Evolutionary conservation across 768 basidiomycete genomes (phyloP).

Genomic region (Butyriboletus loyo): DNA sequence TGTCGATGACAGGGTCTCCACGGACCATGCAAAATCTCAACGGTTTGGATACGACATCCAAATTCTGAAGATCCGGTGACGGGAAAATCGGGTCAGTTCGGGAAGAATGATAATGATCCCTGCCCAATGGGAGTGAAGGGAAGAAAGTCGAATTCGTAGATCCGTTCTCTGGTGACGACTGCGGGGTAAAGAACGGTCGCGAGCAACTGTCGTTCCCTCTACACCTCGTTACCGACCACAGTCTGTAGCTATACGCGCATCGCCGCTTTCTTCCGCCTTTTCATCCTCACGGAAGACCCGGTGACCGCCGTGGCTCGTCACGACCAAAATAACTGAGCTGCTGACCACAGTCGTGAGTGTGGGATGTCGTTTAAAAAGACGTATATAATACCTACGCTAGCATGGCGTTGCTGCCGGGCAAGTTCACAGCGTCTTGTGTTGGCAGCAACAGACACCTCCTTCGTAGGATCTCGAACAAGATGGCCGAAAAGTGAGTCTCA

Average conservation of each 20-base stretch:
- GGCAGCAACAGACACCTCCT: not conserved
- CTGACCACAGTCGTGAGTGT: slow-evolving; percentile 3
- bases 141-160: slow-evolving; percentile 3
- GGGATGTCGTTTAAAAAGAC: not conserved
- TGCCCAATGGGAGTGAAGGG: slow-evolving; percentile 13
- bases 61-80: slow-evolving; percentile 24
- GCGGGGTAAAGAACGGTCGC: slow-evolving; percentile 10
- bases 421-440: not conserved
- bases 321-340: slow-evolving; percentile 11
- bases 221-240: not conserved
- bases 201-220: not conserved
- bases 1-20: slow-evolving; percentile 4
- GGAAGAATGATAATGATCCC: slow-evolving; percentile 22
- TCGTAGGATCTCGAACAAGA: slow-evolving; percentile 18
- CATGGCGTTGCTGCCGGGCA: slow-evolving; percentile 15
- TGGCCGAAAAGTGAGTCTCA: slow-evolving; percentile 31
- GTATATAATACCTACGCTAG: not conserved
- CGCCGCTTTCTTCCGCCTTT: slow-evolving; percentile 2
- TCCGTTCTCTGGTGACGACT: slow-evolving; percentile 1
- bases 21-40: slow-evolving; percentile 7
- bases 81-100: slow-evolving; percentile 16
- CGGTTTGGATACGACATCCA: slow-evolving; percentile 3
- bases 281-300: not conserved
- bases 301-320: not conserved
- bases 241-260: not conserved